phyloP scores from a whole-genome alignment of 768 basidiomycete genomes.

The Trametes punicea region DNA sequence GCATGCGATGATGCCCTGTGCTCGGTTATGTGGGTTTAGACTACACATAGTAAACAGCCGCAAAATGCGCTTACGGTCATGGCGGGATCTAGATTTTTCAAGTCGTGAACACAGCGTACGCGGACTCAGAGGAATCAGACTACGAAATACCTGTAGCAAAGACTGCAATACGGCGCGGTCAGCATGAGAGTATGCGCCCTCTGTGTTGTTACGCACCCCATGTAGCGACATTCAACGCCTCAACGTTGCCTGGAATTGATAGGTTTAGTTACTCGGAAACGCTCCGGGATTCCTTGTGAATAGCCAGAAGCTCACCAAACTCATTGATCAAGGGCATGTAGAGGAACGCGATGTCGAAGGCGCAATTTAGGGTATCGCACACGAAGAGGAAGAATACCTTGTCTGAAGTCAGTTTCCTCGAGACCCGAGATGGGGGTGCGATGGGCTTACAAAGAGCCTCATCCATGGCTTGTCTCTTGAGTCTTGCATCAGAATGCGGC shows the following conservation, averaged over 20 bases:
- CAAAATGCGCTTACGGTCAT: neutral
- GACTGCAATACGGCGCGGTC: neutral
- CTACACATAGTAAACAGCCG: neutral
- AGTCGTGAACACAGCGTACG: too few relatives aligned
- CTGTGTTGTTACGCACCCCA: neutral
- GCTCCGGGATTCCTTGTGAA: neutral
- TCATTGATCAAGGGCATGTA: neutral
- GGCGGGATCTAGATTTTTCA: neutral
- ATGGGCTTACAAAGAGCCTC: neutral
- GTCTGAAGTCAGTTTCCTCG: neutral
- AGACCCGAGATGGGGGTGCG: too few relatives aligned
- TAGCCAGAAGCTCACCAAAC: neutral
- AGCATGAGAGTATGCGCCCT: neutral
- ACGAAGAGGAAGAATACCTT: neutral
- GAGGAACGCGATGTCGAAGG: slow-evolving; percentile 9
- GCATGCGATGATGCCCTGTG: slow-evolving; percentile 26
- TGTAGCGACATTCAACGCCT: neutral
- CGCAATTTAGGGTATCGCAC: neutral
- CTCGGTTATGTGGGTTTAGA: neutral
- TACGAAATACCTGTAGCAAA: neutral
- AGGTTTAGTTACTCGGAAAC: neutral
- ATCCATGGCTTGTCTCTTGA: neutral
- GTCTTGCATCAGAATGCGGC: neutral
- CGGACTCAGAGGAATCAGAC: too few relatives aligned
- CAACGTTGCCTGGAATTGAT: neutral